A percentile compares a stretch with the other conserved stretches of the same genome.
Evolutionary conservation across 2,329 filamentous ascomycete genomes (phyloP).

Genomic region (Aspergillus eucalypticola): DNA sequence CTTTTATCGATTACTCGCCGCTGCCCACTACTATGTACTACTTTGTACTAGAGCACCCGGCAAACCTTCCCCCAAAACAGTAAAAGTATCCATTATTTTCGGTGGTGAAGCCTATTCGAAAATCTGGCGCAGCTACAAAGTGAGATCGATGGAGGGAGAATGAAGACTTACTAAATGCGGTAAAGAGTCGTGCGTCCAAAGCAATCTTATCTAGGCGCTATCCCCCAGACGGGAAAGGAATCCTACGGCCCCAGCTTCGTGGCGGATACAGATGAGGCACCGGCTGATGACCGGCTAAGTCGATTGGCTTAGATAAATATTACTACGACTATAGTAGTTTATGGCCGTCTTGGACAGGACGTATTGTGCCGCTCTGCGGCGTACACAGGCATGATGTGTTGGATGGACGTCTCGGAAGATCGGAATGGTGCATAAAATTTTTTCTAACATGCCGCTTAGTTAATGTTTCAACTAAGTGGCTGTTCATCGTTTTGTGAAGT

Average conservation of each 20-base stretch:
- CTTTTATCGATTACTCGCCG: not conserved
- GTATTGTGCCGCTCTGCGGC: no score
- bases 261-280: slow-evolving; percentile 3
- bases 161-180: not conserved
- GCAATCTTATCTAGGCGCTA: slow-evolving; percentile 6
- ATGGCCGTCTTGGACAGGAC: no score
- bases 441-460: not conserved
- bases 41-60: not conserved
- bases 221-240: slow-evolving; percentile 5
- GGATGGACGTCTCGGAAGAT: not conserved
- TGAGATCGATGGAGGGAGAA: not conserved
- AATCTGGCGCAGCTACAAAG: not conserved
- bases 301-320: not conserved
- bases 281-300: not conserved
- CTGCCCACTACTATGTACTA: not conserved
- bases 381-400: not conserved
- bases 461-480: not conserved
- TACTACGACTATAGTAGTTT: no score
- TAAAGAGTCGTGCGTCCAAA: not conserved
- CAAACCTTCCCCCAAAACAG: slow-evolving; percentile 6
- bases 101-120: not conserved
- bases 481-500: not conserved
- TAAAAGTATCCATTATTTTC: not conserved
- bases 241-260: slow-evolving; percentile 9
- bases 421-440: not conserved